Evolutionary conservation across 345 rosid species (phyloP).

Genomic region (Crucihimalaya himalaica): DNA sequence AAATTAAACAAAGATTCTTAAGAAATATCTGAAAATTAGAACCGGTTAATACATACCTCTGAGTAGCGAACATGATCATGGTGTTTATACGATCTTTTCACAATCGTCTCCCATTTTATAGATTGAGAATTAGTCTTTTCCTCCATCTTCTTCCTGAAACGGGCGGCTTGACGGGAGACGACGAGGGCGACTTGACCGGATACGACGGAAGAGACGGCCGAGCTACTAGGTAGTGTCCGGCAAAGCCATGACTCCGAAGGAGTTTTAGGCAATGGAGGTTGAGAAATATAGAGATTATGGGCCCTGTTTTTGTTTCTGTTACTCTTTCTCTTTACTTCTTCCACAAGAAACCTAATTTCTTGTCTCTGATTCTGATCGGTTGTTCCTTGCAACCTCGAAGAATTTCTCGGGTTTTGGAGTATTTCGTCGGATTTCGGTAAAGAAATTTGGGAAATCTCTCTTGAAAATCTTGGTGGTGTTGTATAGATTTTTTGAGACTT

Average conservation of each 20-base stretch:
- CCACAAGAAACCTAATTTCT: conserved; percentile 31
- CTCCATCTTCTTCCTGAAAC: conserved; percentile 41
- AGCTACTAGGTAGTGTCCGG: conserved; percentile 61
- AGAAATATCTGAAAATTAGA: neutral
- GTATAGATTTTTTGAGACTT: conserved; percentile 49
- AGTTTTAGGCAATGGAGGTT: conserved; percentile 70
- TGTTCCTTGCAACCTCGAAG: conserved; percentile 38
- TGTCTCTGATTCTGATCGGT: conserved; percentile 23
- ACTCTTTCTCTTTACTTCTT: conserved; percentile 36
- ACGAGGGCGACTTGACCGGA: no score
- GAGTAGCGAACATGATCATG: conserved; percentile 77
- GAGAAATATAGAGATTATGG: conserved; percentile 40
- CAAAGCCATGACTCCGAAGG: conserved; percentile 97
- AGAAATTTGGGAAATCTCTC: conserved; percentile 50
- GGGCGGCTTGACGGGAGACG: conserved; percentile 32
- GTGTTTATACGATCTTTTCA: conserved; percentile 71
- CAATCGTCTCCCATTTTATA: conserved; percentile 91
- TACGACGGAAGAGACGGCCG: conserved; percentile 34
- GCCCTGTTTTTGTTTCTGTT: conserved; percentile 25
- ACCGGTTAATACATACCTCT: conserved; percentile 48
- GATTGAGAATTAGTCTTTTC: conserved; percentile 31
- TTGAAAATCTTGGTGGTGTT: conserved; percentile 41
- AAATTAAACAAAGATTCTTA: neutral
- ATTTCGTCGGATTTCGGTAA: conserved; percentile 30
- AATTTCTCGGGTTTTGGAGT: neutral